phyloP scores from a whole-genome alignment of 352 stramenopile species.

The Phytophthora crassamura region DNA sequence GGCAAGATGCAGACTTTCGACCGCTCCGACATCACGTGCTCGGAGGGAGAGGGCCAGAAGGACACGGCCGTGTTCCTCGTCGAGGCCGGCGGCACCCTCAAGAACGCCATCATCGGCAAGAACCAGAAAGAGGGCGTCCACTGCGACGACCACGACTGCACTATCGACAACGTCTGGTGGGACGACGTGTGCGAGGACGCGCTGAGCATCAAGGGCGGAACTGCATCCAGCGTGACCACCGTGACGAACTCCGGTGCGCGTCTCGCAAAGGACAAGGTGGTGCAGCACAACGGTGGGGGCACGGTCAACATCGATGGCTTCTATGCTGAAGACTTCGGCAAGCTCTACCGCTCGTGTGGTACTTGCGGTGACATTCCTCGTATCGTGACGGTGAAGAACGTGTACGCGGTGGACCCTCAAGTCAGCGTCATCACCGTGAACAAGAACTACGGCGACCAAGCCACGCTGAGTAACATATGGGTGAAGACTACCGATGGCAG shows the following conservation, averaged over 20 bases:
- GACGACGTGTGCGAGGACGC: conserved; percentile 36
- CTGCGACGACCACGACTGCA: no score
- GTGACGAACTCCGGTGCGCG: conserved; percentile 43
- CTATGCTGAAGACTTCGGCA: conserved; percentile 23
- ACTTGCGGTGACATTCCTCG: conserved; percentile 8
- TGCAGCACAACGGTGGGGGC: conserved; percentile 37
- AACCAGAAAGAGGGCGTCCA: no score
- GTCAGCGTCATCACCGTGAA: conserved; percentile 47
- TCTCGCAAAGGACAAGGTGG: conserved; percentile 49
- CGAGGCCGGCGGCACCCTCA: no score
- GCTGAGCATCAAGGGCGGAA: conserved; percentile 43
- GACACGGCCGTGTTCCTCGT: no score
- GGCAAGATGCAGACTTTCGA: conserved; percentile 65
- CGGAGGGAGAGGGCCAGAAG: no score
- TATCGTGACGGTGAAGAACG: no score
- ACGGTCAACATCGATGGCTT: conserved; percentile 30
- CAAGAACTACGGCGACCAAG: conserved; percentile 47
- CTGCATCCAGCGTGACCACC: conserved; percentile 31
- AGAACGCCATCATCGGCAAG: no score
- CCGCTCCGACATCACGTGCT: no score
- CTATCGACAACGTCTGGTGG: conserved; percentile 35
- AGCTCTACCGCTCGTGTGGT: no score
- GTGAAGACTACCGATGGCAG: conserved; percentile 5
- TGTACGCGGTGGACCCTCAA: conserved; percentile 43
- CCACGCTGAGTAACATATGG: conserved; percentile 48